Evolutionary conservation across 169 alveolate species (phyloP).

Genomic region (Plasmodium vivax): DNA sequence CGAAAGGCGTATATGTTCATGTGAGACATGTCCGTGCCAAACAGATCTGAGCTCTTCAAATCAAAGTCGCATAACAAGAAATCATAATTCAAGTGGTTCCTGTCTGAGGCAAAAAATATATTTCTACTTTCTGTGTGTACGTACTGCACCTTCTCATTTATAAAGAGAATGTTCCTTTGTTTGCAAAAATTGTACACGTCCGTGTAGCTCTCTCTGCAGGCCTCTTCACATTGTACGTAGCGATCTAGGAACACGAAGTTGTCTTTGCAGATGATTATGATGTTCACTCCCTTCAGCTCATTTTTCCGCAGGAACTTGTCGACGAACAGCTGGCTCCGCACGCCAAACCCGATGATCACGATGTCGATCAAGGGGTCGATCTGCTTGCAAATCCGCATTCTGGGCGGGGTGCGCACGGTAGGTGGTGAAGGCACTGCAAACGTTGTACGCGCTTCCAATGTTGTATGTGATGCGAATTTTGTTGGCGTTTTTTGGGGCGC

Average conservation of each 20-base stretch:
- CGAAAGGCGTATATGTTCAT: conserved; percentile 43
- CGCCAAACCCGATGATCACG: conserved; percentile 68
- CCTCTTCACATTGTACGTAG: conserved; percentile 34
- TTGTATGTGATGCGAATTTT: neutral
- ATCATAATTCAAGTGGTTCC: conserved; percentile 67
- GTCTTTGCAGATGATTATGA: conserved; percentile 53
- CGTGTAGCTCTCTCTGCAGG: conserved; percentile 40
- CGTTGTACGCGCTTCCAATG: too few species aligned
- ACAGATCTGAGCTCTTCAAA: conserved; percentile 31
- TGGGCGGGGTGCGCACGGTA: neutral
- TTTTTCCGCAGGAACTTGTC: conserved; percentile 33
- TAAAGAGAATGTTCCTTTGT: conserved; percentile 63
- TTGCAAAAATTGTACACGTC: conserved; percentile 70
- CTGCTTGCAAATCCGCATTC: conserved; percentile 67
- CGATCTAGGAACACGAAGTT: conserved; percentile 34
- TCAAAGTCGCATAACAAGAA: conserved; percentile 68
- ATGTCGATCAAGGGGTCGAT: conserved; percentile 73
- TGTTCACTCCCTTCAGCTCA: conserved; percentile 62
- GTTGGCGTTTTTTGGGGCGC: neutral
- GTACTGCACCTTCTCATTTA: conserved; percentile 28
- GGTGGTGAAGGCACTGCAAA: neutral
- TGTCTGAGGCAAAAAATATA: conserved; percentile 51
- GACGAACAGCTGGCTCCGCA: conserved; percentile 27
- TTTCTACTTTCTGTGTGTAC: conserved; percentile 15
- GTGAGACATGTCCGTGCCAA: conserved; percentile 16